A percentile compares a stretch with the other conserved stretches of the same genome.
phyloP scores from a whole-genome alignment of 768 basidiomycete genomes.

The Mycena galericulata region DNA sequence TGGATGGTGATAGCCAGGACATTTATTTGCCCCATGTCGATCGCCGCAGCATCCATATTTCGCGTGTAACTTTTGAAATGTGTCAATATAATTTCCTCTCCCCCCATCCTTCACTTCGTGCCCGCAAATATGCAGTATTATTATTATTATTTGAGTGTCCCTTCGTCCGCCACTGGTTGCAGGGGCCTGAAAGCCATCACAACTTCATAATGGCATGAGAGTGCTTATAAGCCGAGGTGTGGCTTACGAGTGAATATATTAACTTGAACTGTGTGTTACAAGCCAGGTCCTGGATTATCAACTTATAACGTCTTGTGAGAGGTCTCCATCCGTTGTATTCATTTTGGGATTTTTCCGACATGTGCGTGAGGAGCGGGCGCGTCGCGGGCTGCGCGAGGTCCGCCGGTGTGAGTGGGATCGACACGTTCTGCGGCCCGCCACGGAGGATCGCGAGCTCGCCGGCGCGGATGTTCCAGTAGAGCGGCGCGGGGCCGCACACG shows the following conservation, averaged over 20 bases:
- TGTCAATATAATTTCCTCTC: slow-evolving; percentile 5
- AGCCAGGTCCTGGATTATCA: not conserved
- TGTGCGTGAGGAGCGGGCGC: slow-evolving; percentile 66
- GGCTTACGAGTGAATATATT: not conserved
- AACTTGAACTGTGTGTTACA: not conserved
- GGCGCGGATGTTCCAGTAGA: slow-evolving; percentile 62
- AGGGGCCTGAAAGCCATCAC: too few relatives aligned
- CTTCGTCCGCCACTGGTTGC: too few relatives aligned
- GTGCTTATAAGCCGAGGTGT: not conserved
- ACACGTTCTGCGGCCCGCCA: slow-evolving; percentile 41
- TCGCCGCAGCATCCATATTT: too few relatives aligned
- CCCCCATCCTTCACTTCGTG: slow-evolving; percentile 3
- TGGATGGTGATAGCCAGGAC: not conserved
- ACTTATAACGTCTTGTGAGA: too few relatives aligned
- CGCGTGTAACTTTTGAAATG: slow-evolving; percentile 2
- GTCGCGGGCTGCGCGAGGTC: slow-evolving; percentile 74
- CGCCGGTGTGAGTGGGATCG: slow-evolving; percentile 46
- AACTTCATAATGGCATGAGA: too few relatives aligned
- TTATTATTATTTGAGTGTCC: too few relatives aligned
- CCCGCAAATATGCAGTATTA: not conserved
- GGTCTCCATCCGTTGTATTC: too few relatives aligned
- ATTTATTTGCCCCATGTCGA: too few relatives aligned
- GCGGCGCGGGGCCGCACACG: slow-evolving; percentile 51
- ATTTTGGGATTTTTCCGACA: too few relatives aligned
- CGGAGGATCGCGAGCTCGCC: slow-evolving; percentile 42